Evolutionary conservation across 2,329 filamentous ascomycete genomes (phyloP).

Genomic region (Sarocladiaceae sp.): DNA sequence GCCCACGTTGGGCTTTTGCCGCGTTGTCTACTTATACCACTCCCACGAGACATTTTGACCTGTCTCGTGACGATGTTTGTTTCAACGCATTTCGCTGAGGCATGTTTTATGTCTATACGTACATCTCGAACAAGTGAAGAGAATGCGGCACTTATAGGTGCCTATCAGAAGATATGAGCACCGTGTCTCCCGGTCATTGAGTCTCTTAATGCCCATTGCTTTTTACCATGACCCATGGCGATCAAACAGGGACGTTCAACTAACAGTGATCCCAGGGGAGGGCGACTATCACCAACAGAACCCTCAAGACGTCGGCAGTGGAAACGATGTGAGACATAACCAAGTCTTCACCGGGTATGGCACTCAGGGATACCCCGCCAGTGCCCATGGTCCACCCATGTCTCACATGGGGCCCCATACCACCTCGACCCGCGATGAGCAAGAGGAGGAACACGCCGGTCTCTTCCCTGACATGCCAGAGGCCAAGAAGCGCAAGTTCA

Average conservation of each 20-base stretch:
- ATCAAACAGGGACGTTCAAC: background rate
- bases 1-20: slow-evolving; percentile 1
- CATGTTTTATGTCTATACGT: background rate
- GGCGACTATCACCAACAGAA: slow-evolving; percentile 60
- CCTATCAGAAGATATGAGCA: too few species aligned
- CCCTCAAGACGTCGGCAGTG: slow-evolving; percentile 43
- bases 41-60: too few species aligned
- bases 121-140: slow-evolving; percentile 8
- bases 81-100: too few species aligned
- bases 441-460: slow-evolving; percentile 54
- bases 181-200: too few species aligned
- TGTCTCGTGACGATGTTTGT: too few species aligned
- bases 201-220: background rate
- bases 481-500: slow-evolving; percentile 91
- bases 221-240: slow-evolving; percentile 1
- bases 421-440: slow-evolving; percentile 23
- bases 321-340: slow-evolving; percentile 63
- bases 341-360: slow-evolving; percentile 70
- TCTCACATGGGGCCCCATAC: slow-evolving; percentile 46
- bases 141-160: background rate
- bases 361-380: slow-evolving; percentile 51
- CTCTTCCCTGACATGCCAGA: slow-evolving; percentile 87
- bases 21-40: too few species aligned
- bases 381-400: slow-evolving; percentile 50
- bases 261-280: slow-evolving; percentile 9